phyloP scores from a whole-genome alignment of 139 green algal genomes.

The Tetradesmus obliquus region DNA sequence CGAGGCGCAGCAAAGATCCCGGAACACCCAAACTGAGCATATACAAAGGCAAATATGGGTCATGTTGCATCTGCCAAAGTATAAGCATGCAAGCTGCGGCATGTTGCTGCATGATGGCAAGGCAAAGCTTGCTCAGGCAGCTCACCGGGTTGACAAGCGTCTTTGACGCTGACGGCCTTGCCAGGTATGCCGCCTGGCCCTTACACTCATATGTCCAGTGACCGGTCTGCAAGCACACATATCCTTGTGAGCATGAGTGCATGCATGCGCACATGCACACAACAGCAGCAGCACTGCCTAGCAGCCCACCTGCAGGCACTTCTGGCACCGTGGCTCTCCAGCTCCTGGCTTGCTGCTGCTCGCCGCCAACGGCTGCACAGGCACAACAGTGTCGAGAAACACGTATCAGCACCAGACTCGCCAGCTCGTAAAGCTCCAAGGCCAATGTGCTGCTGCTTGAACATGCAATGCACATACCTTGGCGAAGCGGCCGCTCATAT shows the following conservation, averaged over 20 bases:
- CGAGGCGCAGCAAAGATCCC: too few relatives aligned
- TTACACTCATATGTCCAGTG: slow-evolving; percentile 89
- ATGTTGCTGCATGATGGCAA: not conserved
- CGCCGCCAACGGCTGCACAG: slow-evolving; percentile 21
- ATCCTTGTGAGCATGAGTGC: not conserved
- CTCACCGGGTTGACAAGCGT: slow-evolving; percentile 74
- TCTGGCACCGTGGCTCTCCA: slow-evolving; percentile 45
- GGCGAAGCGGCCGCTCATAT: slow-evolving; percentile 39
- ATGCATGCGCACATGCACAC: not conserved
- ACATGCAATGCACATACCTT: not conserved
- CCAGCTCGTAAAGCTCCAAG: not conserved
- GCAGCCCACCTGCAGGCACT: slow-evolving; percentile 50
- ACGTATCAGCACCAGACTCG: not conserved
- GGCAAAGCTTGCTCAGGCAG: not conserved
- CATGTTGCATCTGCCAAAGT: too few relatives aligned
- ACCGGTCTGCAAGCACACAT: slow-evolving; percentile 55
- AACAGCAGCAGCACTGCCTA: not conserved
- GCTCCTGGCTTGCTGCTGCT: slow-evolving; percentile 15
- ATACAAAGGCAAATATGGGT: too few relatives aligned
- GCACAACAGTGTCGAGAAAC: not conserved
- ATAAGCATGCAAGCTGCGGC: too few relatives aligned
- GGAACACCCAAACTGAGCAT: too few relatives aligned
- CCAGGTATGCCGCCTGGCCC: slow-evolving; percentile 67
- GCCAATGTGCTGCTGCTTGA: not conserved
- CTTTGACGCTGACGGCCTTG: slow-evolving; percentile 75